Percentiles rank a stretch among this genome's conserved stretches.
These are phyloP conservation scores for Termitomyces sp. DNA, from an alignment of 768 basidiomycete genomes.

Conservation along the genomic window DNA sequence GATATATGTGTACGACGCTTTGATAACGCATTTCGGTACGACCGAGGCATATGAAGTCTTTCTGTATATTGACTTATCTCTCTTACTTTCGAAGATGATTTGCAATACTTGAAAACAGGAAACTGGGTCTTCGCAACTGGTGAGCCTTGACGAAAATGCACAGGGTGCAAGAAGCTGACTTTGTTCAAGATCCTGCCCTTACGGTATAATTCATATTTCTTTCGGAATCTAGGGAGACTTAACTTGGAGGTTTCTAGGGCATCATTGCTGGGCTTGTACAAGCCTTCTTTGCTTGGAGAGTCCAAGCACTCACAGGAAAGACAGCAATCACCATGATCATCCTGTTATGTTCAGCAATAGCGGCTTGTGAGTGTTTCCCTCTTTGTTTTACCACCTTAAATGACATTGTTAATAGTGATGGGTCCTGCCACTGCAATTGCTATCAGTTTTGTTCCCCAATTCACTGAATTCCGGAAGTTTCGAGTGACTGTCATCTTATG, in stretches of 20 bases:
- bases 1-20: constrained; percentile 43
- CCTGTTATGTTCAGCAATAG: constrained; percentile 3
- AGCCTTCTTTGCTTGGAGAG: constrained; percentile 20
- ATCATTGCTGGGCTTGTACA: constrained; percentile 13
- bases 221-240: background rate
- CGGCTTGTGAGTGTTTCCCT: constrained; percentile 12
- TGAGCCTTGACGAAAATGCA: background rate
- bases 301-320: constrained; percentile 19
- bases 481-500: constrained; percentile 18
- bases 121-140: constrained; percentile 13
- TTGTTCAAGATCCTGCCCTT: constrained; percentile 10
- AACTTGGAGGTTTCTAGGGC: background rate
- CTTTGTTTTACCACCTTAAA: too few relatives aligned
- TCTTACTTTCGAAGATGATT: background rate
- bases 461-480: constrained; percentile 22
- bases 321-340: constrained; percentile 10
- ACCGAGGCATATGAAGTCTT: background rate
- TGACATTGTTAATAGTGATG: constrained; percentile 13
- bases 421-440: constrained; percentile 21
- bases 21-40: constrained; percentile 45
- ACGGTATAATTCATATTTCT: constrained; percentile 3
- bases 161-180: background rate
- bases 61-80: background rate
- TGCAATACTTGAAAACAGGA: constrained; percentile 2
- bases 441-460: constrained; percentile 13